Evolutionary conservation across 176 grass and related monocot genomes (phyloP).

Genomic region (Pharus latifolius): DNA sequence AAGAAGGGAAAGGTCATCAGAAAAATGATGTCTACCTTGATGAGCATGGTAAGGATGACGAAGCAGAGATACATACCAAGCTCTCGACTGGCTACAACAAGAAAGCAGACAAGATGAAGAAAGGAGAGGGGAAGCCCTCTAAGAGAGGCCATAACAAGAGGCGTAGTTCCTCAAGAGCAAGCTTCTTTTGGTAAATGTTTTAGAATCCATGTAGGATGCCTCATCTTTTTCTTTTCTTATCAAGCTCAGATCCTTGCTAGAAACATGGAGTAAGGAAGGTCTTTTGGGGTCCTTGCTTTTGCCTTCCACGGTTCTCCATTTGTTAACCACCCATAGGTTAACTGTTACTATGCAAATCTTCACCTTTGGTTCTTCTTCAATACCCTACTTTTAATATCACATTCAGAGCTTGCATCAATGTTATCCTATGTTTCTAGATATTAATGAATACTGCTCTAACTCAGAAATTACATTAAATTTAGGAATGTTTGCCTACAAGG

Average conservation of each 20-base stretch:
- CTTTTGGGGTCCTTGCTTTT: neutral
- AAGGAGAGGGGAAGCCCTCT: slow-evolving; percentile 26
- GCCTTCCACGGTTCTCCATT: neutral
- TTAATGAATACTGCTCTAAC: neutral
- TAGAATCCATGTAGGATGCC: slow-evolving; percentile 21
- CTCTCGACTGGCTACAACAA: slow-evolving; percentile 23
- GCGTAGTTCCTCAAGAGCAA: slow-evolving; percentile 36
- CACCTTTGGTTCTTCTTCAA: neutral
- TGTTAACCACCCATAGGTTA: slow-evolving; percentile 19
- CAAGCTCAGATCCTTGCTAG: slow-evolving; percentile 11
- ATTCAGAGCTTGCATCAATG: neutral
- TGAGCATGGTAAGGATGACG: neutral
- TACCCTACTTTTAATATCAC: neutral
- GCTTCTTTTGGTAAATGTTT: slow-evolving; percentile 26
- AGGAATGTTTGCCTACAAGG: neutral
- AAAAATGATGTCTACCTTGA: neutral
- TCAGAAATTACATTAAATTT: neutral
- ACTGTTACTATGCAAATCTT: neutral
- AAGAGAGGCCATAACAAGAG: slow-evolving; percentile 31
- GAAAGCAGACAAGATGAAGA: slow-evolving; percentile 32
- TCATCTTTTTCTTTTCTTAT: neutral
- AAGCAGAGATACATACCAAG: slow-evolving; percentile 24
- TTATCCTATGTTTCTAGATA: slow-evolving; percentile 14
- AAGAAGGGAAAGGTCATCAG: slow-evolving; percentile 21
- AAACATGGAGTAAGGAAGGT: neutral